Evolutionary conservation across 192 early-diverging fungal genomes (phyloP), one percentile per base, ranked within the genome.

Genomic region (Podila minutissima): DNA sequence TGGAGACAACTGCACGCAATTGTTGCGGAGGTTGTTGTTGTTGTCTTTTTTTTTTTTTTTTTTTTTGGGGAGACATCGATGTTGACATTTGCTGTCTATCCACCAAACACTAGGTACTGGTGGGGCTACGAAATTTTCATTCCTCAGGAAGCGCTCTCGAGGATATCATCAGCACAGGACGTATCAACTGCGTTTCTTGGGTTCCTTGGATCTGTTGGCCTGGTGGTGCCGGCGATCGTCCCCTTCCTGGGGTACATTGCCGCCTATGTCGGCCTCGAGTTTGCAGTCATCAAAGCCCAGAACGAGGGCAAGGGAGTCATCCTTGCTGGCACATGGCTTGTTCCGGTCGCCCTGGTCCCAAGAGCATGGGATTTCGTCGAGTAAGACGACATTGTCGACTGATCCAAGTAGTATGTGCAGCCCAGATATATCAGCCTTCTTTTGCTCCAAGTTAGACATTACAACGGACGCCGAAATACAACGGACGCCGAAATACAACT

Each of bases 41-140:
- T n/a, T 57, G 0, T 58, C 7, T 60, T 19, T 60, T 61, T 60
- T 57, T 19, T 58, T 24, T 60, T 19, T 60, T 69, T 48, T 38
- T 61, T 29, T 61, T 69, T 49, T 38, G 50, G 20, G n/a, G 1
- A 24, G n/a, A 8, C n/a, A 13, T 41, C 3, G 19, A 37, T 1
- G 22, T 24, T n/a, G 26, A 22, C 28, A n/a, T 28, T 53, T 22
- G 5, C 4, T 41, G 33, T 32, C 28, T 46, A 41, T 28, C 31
- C 41, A 62, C 66, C 22, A 48, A 37, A 38, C 11, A 61, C 37
- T 73, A 69, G 70, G 1, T 82, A 74, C 48, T 85, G 84, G 84
- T 85, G 84, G 84, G 84, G 84, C 13, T 85, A 85, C 50, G 84
- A 85, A 53, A 74, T 85, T 41, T 85, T 82, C 38, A 77, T 85